These are phyloP conservation scores for Teunomyces lycoperdinae DNA, from an alignment of 805 yeast genomes.

Conservation along the genomic window DNA sequence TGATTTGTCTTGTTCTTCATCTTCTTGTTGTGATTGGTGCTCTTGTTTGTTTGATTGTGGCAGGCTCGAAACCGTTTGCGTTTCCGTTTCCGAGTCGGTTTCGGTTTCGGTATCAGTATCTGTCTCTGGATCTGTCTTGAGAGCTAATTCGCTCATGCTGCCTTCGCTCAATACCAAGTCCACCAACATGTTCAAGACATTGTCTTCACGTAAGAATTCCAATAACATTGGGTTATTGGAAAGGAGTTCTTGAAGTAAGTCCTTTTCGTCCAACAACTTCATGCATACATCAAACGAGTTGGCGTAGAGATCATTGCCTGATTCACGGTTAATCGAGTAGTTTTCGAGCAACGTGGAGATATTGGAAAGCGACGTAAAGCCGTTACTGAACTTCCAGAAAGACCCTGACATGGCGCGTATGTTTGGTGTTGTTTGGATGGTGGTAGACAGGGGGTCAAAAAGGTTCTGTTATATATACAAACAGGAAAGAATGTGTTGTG, in stretches of 20 bases:
- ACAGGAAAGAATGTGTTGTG: no score
- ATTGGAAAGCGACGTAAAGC: conserved; percentile 42
- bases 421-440: not conserved
- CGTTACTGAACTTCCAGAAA: conserved; percentile 47
- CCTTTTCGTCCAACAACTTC: conserved; percentile 41
- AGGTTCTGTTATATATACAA: no score
- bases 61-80: not conserved
- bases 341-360: conserved; percentile 39
- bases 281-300: conserved; percentile 25
- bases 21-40: conserved; percentile 8
- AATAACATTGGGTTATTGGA: conserved; percentile 41
- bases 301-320: conserved; percentile 14
- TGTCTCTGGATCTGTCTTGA: not conserved
- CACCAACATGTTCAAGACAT: conserved; percentile 34
- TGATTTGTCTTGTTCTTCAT: conserved; percentile 23
- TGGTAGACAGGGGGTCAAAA: not conserved
- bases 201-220: conserved; percentile 40
- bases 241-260: conserved; percentile 41
- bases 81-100: no score
- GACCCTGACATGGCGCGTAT: conserved; percentile 36
- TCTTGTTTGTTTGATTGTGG: not conserved
- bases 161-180: conserved; percentile 39
- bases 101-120: no score
- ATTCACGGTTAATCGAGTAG: conserved; percentile 18
- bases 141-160: not conserved